Conservation (phyloP, 768 basidiomycete genomes). For the Termitomyces sp. region DNA sequence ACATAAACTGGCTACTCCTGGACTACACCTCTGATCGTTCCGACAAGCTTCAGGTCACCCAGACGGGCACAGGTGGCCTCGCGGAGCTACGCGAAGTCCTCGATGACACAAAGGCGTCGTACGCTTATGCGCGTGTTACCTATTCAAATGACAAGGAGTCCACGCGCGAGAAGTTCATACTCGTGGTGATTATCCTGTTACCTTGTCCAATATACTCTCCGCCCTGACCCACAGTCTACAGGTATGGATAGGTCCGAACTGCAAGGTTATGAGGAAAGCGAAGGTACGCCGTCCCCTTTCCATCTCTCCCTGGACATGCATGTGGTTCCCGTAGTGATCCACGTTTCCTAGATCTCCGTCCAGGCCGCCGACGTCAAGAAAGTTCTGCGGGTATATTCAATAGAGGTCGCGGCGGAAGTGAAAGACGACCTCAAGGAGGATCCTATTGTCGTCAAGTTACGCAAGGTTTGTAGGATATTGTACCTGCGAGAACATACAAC, state of each 20-base stretch:
- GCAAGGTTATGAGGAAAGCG: constrained; percentile 90
- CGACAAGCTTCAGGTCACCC: constrained; percentile 73
- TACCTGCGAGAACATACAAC: constrained; percentile 5
- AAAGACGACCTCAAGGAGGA: constrained; percentile 84
- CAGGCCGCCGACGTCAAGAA: constrained; percentile 85
- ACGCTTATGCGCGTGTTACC: constrained; percentile 77
- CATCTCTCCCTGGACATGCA: background rate
- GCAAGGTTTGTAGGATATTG: constrained; percentile 54
- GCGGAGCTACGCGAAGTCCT: constrained; percentile 68
- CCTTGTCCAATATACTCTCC: constrained; percentile 15
- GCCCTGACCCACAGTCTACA: constrained; percentile 18
- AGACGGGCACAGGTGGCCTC: constrained; percentile 78
- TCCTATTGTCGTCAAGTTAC: constrained; percentile 73
- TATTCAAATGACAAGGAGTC: constrained; percentile 88
- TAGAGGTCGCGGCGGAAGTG: constrained; percentile 84
- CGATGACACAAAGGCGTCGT: constrained; percentile 73
- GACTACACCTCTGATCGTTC: constrained; percentile 85
- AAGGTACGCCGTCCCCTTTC: constrained; percentile 49
- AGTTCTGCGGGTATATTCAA: constrained; percentile 71
- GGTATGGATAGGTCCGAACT: constrained; percentile 76
- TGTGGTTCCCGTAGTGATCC: constrained; percentile 22
- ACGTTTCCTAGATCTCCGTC: constrained; percentile 71
- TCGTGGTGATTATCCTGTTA: constrained; percentile 43
- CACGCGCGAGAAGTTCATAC: constrained; percentile 83
- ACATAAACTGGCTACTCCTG: constrained; percentile 85